phyloP scores from a whole-genome alignment of 352 stramenopile species.

The Pythium sp. region DNA sequence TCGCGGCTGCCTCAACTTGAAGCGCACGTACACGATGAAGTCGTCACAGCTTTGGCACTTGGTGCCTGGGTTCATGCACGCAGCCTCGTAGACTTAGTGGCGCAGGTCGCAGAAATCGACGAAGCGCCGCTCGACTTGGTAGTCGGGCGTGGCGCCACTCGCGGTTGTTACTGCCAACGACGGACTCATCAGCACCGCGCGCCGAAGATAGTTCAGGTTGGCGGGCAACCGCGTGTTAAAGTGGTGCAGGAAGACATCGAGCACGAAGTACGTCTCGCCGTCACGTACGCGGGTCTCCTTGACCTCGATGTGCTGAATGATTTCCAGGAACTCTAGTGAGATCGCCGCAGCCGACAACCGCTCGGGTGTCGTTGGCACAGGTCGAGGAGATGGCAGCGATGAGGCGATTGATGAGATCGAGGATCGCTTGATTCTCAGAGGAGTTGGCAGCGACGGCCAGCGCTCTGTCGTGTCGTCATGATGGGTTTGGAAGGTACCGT shows the following conservation, averaged over 20 bases:
- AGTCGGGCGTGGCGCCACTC: conserved; percentile 27
- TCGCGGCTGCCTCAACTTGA: conserved; percentile 4
- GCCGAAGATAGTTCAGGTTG: neutral
- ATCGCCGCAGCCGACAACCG: neutral
- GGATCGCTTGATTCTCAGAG: too few relatives aligned
- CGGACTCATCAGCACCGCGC: neutral
- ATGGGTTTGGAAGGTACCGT: too few relatives aligned
- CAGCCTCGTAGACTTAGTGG: conserved; percentile 40
- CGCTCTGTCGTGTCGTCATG: too few relatives aligned
- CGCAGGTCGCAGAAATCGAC: conserved; percentile 56
- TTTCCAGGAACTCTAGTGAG: conserved; percentile 2
- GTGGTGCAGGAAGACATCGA: conserved; percentile 11
- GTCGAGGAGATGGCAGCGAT: neutral
- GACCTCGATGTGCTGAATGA: conserved; percentile 12
- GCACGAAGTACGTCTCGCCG: conserved; percentile 11
- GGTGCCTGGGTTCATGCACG: conserved; percentile 40
- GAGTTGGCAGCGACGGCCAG: too few relatives aligned
- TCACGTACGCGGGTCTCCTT: conserved; percentile 12
- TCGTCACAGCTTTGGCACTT: conserved; percentile 58
- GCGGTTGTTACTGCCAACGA: neutral
- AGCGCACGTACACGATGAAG: conserved; percentile 46
- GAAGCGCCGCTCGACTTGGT: conserved; percentile 51
- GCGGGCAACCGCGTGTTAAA: conserved; percentile 10
- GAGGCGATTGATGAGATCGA: neutral
- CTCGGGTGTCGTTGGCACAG: neutral